Evolutionary conservation across 768 basidiomycete genomes (phyloP), one percentile per base, ranked within the genome.

Genomic region (Suillus ampliporus): DNA sequence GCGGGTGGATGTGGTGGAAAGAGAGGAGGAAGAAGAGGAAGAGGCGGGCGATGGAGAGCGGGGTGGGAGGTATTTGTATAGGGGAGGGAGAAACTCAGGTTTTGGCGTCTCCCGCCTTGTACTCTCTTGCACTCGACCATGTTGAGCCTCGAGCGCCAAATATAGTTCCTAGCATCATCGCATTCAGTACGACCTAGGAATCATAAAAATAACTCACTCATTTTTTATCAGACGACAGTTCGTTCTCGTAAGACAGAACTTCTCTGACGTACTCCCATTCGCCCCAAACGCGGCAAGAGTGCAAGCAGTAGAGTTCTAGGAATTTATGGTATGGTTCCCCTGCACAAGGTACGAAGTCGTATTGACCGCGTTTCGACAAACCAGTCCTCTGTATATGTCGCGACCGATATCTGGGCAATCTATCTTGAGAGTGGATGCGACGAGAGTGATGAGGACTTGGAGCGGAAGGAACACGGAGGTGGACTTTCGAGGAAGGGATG

Each of bases 191-290:
- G 17, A 50, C 43, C 28, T 15, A 14, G 44, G 5, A 2, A 53
- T 9, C 0, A 40, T 28, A 34, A 31, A 46, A 48, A 17, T 41
- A 44, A 73, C 78, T 57, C 69, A 92, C 92, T 78, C 83, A 78
- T 75, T 86, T 80, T 56, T 74, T 78, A 23, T 79, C 76, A 1
- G 71, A 66, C n/a, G 82, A 68, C 31, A 94, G 78, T 69, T 93
- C 90, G 26, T 78, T 78, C 71, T 94, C 92, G 66, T 90, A 90
- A 47, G 84, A 79, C 62, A 95, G 70, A 71, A 93, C 94, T 65
- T 91, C 91, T 57, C 78, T 81, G 19, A 89, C 90, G 69, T 92
- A 91, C 26, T 88, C 87, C 92, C 92, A 94, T 68, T 91, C 88
- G 53, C 84, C 86, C n/a, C 34, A 94, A 72, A 53, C 85, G 84